Evolutionary conservation across 257 asterid species (phyloP).

Genomic region (Anisodus tanguticus): DNA sequence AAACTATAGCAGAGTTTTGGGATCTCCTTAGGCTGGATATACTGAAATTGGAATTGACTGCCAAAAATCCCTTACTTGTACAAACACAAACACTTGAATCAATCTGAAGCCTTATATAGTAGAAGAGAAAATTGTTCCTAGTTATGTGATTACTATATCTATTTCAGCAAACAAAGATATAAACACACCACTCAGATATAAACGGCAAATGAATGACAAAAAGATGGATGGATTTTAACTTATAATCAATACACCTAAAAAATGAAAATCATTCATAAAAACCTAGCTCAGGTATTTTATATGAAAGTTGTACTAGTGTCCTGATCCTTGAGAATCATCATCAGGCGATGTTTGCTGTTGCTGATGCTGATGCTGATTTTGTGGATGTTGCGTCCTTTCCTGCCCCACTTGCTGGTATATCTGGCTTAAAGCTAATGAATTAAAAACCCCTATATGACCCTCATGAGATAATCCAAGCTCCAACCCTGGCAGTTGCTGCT

Average conservation of each 20-base stretch:
- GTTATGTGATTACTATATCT: not conserved
- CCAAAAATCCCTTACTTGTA: not conserved
- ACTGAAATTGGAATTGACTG: not conserved
- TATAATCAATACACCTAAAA: not conserved
- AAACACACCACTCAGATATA: conserved; percentile 19
- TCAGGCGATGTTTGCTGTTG: conserved; percentile 46
- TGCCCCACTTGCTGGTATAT: conserved; percentile 55
- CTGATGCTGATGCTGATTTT: conserved; percentile 15
- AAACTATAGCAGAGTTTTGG: not conserved
- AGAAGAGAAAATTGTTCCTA: not conserved
- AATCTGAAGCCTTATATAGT: conserved; percentile 16
- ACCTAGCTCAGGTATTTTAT: conserved; percentile 5
- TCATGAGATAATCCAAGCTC: conserved; percentile 81
- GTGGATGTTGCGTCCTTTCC: conserved; percentile 43
- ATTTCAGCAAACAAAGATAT: conserved; percentile 9
- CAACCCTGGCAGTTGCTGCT: conserved; percentile 66
- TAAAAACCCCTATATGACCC: conserved; percentile 61
- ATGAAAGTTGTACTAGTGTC: conserved; percentile 41
- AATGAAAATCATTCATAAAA: conserved; percentile 18
- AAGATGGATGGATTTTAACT: not conserved
- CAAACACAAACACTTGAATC: not conserved
- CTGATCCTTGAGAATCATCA: conserved; percentile 68
- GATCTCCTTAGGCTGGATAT: not conserved
- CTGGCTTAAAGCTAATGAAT: conserved; percentile 57
- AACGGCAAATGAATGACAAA: not conserved